A percentile compares a stretch with the other conserved stretches of the same genome.
Conservation (phyloP, 129 eudicot species). For the Mikania micrantha region DNA sequence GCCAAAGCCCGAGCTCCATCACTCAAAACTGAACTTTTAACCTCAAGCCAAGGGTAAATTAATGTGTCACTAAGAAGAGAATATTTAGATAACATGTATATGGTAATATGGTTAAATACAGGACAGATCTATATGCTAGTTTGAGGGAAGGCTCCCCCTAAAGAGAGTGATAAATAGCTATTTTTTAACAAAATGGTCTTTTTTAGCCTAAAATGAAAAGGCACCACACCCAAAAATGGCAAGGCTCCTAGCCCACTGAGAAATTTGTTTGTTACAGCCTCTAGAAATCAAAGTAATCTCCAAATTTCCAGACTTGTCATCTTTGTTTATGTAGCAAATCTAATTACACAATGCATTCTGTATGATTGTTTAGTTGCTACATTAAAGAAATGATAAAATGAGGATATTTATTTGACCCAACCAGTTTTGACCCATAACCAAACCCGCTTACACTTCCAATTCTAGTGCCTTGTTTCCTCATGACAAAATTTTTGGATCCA, state of each 20-base stretch:
- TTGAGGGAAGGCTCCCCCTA: background rate
- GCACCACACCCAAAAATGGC: background rate
- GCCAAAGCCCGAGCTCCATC: conserved; percentile 89
- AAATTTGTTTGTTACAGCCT: background rate
- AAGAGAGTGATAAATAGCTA: background rate
- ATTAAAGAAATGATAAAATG: background rate
- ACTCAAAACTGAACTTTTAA: conserved; percentile 60
- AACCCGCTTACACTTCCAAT: background rate
- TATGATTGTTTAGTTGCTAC: background rate
- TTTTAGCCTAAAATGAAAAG: background rate
- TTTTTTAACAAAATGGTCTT: background rate
- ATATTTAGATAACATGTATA: background rate
- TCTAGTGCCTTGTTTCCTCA: background rate
- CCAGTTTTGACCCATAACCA: background rate
- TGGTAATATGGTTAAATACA: background rate
- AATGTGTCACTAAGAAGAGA: conserved; percentile 10
- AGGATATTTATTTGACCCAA: background rate
- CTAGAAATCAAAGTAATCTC: background rate
- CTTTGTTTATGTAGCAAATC: background rate
- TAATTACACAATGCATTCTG: background rate
- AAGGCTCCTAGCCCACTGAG: background rate
- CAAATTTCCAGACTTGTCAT: background rate
- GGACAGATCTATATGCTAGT: background rate
- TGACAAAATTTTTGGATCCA: background rate
- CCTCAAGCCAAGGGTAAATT: conserved; percentile 45